A percentile compares a stretch with the other conserved stretches of the same genome.
phyloP scores from a whole-genome alignment of 176 grass and related monocot species.

The Neostapfia colusana region DNA sequence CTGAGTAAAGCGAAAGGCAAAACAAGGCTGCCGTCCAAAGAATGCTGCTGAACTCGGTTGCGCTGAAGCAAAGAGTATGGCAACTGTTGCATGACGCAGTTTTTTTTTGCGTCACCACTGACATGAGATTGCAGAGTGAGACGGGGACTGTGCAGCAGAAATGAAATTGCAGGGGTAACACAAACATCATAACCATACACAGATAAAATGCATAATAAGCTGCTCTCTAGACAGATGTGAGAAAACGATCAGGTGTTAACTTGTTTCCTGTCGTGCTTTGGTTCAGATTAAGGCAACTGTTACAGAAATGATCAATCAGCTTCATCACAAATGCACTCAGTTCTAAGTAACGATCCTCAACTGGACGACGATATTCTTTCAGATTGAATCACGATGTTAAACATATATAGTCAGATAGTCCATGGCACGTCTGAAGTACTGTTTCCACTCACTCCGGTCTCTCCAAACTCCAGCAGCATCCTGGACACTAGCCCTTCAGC shows the following conservation, averaged over 20 bases:
- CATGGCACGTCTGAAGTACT: constrained; percentile 11
- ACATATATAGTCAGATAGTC: constrained; percentile 13
- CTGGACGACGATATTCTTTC: not conserved
- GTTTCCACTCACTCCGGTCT: constrained; percentile 15
- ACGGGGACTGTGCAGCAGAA: not conserved
- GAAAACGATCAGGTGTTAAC: not conserved
- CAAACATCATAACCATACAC: constrained; percentile 5
- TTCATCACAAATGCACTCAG: not conserved
- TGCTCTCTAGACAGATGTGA: too few relatives aligned
- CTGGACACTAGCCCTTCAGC: constrained; percentile 39
- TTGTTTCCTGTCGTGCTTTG: not conserved
- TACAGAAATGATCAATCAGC: not conserved
- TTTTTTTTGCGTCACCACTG: constrained; percentile 21
- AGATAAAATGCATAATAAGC: not conserved
- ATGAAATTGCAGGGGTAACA: constrained; percentile 13
- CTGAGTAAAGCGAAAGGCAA: constrained; percentile 48
- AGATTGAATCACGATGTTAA: not conserved
- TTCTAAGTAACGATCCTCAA: not conserved
- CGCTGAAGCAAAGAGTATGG: constrained; percentile 1
- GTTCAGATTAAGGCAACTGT: not conserved
- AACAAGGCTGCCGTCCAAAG: constrained; percentile 21
- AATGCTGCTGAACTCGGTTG: not conserved
- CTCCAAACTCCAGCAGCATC: constrained; percentile 48
- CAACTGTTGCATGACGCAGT: constrained; percentile 25
- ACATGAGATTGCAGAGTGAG: constrained; percentile 10